A percentile compares a stretch with the other conserved stretches of the same genome.
phyloP scores from a whole-genome alignment of 805 yeast genomes.

The Metschnikowia koreensis region DNA sequence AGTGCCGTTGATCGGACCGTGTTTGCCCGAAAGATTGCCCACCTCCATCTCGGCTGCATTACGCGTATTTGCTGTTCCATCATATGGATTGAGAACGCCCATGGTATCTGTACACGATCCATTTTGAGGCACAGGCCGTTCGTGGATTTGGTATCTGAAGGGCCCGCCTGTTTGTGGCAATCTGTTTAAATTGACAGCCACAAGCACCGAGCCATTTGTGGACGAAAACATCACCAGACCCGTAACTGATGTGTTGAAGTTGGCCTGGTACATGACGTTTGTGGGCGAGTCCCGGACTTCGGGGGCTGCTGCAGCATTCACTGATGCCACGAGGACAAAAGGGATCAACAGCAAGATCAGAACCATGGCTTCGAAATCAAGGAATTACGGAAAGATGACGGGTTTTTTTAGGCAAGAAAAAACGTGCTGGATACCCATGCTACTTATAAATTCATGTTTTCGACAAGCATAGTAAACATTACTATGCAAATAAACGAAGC shows the following conservation, averaged over 20 bases:
- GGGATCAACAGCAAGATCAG: conserved; percentile 3
- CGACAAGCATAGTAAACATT: too few species aligned
- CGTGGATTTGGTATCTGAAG: conserved; percentile 41
- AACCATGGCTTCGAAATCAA: too few species aligned
- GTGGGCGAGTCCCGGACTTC: conserved; percentile 30
- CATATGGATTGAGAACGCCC: conserved; percentile 39
- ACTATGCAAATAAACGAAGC: too few species aligned
- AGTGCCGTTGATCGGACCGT: conserved; percentile 33
- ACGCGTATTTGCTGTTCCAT: conserved; percentile 29
- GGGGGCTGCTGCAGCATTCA: conserved; percentile 25
- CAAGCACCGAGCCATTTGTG: conserved; percentile 32
- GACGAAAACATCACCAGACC: conserved; percentile 33
- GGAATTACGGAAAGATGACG: too few species aligned
- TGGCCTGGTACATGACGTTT: conserved; percentile 28
- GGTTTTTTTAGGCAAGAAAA: too few species aligned
- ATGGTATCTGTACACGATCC: conserved; percentile 33
- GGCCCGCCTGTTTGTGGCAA: conserved; percentile 41
- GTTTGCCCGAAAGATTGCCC: conserved; percentile 42
- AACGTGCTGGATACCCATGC: too few species aligned
- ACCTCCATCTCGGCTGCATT: conserved; percentile 27
- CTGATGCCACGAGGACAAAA: conserved; percentile 13
- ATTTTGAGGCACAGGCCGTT: conserved; percentile 34
- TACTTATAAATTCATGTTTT: too few species aligned
- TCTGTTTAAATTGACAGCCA: conserved; percentile 29
- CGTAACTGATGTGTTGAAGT: conserved; percentile 17